A percentile compares a stretch with the other conserved stretches of the same genome.
These are phyloP conservation scores for Alternaria rosae DNA, from an alignment of 2,329 filamentous ascomycete genomes.

Conservation along the genomic window DNA sequence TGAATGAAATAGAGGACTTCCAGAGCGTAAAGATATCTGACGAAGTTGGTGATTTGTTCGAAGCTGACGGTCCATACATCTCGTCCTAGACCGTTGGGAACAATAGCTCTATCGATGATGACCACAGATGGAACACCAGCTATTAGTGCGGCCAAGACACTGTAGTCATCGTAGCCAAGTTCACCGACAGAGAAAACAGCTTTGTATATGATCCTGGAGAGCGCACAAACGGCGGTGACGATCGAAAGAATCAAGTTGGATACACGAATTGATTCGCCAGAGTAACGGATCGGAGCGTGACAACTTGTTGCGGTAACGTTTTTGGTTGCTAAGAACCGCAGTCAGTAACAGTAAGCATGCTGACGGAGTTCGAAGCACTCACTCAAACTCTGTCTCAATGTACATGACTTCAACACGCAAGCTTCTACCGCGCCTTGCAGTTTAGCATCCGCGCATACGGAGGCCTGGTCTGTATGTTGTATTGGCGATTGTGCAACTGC, in stretches of 20 bases:
- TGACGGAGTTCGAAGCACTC: background rate
- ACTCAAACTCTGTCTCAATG: slow-evolving; percentile 26
- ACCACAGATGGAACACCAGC: slow-evolving; percentile 35
- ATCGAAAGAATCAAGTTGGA: slow-evolving; percentile 46
- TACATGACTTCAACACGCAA: slow-evolving; percentile 25
- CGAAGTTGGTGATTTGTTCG: slow-evolving; percentile 55
- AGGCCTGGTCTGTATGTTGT: slow-evolving; percentile 17
- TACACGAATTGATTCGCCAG: slow-evolving; percentile 39
- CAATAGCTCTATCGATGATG: slow-evolving; percentile 29
- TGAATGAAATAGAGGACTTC: slow-evolving; percentile 46
- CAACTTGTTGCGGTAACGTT: slow-evolving; percentile 53
- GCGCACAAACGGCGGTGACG: slow-evolving; percentile 45
- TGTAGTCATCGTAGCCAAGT: slow-evolving; percentile 52
- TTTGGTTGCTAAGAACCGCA: slow-evolving; percentile 45
- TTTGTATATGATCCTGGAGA: slow-evolving; percentile 50
- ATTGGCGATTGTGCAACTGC: slow-evolving; percentile 20
- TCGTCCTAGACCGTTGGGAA: slow-evolving; percentile 55
- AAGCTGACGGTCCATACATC: slow-evolving; percentile 61
- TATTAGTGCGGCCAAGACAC: slow-evolving; percentile 30
- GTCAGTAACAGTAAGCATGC: background rate
- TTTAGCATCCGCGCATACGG: slow-evolving; percentile 25
- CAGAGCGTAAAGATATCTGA: slow-evolving; percentile 41
- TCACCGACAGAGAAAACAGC: slow-evolving; percentile 42
- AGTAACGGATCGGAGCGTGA: slow-evolving; percentile 49
- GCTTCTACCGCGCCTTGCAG: slow-evolving; percentile 18